Evolutionary conservation across 2,329 filamentous ascomycete species (phyloP).

Genomic region (Pyrenophora tritici-repentis): DNA sequence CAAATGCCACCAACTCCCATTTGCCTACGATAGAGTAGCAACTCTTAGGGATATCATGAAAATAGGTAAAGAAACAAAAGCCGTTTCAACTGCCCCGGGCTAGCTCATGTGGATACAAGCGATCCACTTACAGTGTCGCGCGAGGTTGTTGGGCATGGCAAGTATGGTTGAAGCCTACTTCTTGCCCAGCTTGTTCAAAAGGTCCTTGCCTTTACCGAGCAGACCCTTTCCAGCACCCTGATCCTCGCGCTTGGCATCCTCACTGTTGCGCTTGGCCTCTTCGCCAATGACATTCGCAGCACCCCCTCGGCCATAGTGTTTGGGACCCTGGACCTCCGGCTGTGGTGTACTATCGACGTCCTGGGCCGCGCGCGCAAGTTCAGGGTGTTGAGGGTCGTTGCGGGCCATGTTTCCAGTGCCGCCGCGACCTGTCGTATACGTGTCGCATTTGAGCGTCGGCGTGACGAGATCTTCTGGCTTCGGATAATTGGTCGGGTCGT

Average conservation of each 20-base stretch:
- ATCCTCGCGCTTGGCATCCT: conserved; percentile 17
- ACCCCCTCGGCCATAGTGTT: conserved; percentile 74
- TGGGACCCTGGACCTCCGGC: conserved; percentile 62
- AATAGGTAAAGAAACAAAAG: conserved; percentile 11
- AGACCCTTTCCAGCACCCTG: conserved; percentile 43
- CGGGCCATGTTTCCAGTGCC: conserved; percentile 88
- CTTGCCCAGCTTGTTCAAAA: conserved; percentile 50
- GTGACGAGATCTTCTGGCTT: conserved; percentile 71
- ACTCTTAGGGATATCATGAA: conserved; percentile 24
- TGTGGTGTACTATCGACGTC: conserved; percentile 68
- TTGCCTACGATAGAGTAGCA: conserved; percentile 5
- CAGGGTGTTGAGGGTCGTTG: conserved; percentile 67
- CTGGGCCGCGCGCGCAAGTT: conserved; percentile 76
- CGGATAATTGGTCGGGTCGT: conserved; percentile 40
- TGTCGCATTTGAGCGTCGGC: conserved; percentile 78
- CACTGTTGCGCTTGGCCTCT: conserved; percentile 39
- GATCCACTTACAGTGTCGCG: not conserved
- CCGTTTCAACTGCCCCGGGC: not conserved
- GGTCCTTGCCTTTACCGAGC: conserved; percentile 60
- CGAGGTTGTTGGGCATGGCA: not conserved
- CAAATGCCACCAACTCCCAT: not conserved
- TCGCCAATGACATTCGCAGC: conserved; percentile 67
- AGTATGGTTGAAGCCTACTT: conserved; percentile 33
- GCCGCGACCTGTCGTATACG: conserved; percentile 88
- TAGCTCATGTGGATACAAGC: not conserved